Percentiles rank a stretch among this genome's conserved stretches.
phyloP scores from a whole-genome alignment of 2,329 filamentous ascomycete species.

The Colletotrichum acutatum region DNA sequence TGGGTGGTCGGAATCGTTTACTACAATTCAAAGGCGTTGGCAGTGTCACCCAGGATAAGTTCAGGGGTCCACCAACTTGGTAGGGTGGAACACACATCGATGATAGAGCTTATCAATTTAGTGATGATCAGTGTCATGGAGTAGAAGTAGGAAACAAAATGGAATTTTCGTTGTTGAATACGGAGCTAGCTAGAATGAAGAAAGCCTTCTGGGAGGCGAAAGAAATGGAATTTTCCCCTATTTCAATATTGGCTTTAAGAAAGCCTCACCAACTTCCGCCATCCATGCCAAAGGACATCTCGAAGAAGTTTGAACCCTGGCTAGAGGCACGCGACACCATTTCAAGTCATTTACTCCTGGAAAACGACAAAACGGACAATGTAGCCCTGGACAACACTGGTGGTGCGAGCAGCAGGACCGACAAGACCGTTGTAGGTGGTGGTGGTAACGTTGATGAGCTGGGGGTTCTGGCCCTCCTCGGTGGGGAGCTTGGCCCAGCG shows the following conservation, averaged over 20 bases:
- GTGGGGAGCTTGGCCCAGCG: background rate
- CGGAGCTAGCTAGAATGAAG: background rate
- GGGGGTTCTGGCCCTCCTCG: background rate
- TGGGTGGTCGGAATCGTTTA: background rate
- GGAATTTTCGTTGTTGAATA: background rate
- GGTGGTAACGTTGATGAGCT: background rate
- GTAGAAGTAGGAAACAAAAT: background rate
- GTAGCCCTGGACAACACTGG: background rate
- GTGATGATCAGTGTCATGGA: background rate
- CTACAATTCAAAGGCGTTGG: background rate
- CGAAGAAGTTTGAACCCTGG: background rate
- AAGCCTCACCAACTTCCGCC: background rate
- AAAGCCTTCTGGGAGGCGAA: background rate
- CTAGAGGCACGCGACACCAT: background rate
- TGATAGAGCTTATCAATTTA: background rate
- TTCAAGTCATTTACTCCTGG: background rate
- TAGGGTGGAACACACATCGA: background rate
- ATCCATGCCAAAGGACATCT: background rate
- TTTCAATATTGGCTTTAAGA: background rate
- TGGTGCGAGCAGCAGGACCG: background rate
- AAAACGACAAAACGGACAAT: background rate
- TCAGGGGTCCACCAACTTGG: background rate
- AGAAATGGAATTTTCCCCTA: background rate
- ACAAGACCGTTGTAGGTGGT: background rate
- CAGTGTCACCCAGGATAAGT: background rate